Evolutionary conservation across 331 rosid genomes (phyloP).

Genomic region (Acacia concinna): DNA sequence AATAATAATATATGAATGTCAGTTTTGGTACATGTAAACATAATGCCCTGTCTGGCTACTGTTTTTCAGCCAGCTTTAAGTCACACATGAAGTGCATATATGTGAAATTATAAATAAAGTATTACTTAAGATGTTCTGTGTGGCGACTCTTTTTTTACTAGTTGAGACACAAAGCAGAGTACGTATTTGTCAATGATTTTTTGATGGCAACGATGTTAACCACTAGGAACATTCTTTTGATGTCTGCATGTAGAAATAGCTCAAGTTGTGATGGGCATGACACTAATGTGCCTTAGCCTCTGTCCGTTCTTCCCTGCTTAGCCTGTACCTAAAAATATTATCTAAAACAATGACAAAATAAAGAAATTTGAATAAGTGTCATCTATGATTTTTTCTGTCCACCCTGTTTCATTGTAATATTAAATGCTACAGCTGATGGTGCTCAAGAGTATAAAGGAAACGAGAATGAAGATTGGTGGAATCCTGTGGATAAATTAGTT

Average conservation of each 20-base stretch:
- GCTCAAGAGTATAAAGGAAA: conserved; percentile 37
- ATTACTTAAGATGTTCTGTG: conserved; percentile 1
- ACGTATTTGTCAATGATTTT: conserved; percentile 6
- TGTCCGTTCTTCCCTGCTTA: background rate
- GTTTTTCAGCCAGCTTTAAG: background rate
- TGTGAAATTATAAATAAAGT: background rate
- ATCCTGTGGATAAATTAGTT: conserved; percentile 33
- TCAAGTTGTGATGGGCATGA: background rate
- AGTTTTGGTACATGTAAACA: background rate
- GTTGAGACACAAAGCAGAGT: background rate
- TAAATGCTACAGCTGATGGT: conserved; percentile 40
- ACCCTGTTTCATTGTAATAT: conserved; percentile 19
- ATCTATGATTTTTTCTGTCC: background rate
- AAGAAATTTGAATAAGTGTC: conserved; percentile 19
- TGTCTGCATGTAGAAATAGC: background rate
- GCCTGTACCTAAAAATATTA: background rate
- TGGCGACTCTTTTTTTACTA: conserved; percentile 4
- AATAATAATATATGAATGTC: background rate
- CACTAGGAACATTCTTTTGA: background rate
- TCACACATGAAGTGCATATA: background rate
- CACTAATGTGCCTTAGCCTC: background rate
- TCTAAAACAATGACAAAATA: background rate
- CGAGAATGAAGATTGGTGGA: conserved; percentile 53
- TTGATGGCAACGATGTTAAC: background rate
- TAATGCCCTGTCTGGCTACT: background rate